phyloP scores from a whole-genome alignment of 2,329 filamentous ascomycete genomes.

The Aspergillus hiratsukae region DNA sequence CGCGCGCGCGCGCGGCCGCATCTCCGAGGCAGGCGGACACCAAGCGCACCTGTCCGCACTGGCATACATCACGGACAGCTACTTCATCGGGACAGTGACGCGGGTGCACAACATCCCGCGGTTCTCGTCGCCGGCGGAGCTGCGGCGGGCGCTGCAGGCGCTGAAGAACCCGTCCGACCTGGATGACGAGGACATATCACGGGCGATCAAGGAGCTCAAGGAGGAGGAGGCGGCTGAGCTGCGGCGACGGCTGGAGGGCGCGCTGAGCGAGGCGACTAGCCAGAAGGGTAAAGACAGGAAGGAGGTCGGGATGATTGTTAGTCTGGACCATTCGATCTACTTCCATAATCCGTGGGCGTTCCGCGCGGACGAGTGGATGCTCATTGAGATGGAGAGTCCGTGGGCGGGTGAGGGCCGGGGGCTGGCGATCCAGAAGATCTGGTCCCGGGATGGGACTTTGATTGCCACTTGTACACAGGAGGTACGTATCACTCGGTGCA shows the following conservation, averaged over 20 bases:
- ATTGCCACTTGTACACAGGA: slow-evolving; percentile 50
- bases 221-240: slow-evolving; percentile 41
- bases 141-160: slow-evolving; percentile 35
- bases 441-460: slow-evolving; percentile 45
- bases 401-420: slow-evolving; percentile 50
- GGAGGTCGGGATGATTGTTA: slow-evolving; percentile 49
- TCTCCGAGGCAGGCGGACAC: slow-evolving; percentile 68
- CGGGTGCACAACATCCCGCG: slow-evolving; percentile 77
- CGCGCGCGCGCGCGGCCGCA: slow-evolving; percentile 54
- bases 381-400: slow-evolving; percentile 47
- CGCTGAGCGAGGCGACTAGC: slow-evolving; percentile 25
- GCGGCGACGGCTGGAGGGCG: slow-evolving; percentile 30
- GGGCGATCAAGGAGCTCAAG: slow-evolving; percentile 40
- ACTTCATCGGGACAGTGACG: slow-evolving; percentile 86
- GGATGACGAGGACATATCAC: slow-evolving; percentile 37
- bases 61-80: slow-evolving; percentile 88
- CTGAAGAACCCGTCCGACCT: slow-evolving; percentile 43
- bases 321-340: slow-evolving; percentile 49
- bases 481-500: slow-evolving; percentile 27
- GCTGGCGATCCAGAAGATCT: slow-evolving; percentile 46
- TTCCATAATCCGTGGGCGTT: slow-evolving; percentile 48
- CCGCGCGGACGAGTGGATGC: slow-evolving; percentile 49
- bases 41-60: slow-evolving; percentile 81
- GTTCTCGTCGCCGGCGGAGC: slow-evolving; percentile 53
- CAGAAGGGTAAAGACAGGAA: slow-evolving; percentile 24